phyloP scores from a whole-genome alignment of 257 asterid genomes.

The Paraleonurus japonicus region DNA sequence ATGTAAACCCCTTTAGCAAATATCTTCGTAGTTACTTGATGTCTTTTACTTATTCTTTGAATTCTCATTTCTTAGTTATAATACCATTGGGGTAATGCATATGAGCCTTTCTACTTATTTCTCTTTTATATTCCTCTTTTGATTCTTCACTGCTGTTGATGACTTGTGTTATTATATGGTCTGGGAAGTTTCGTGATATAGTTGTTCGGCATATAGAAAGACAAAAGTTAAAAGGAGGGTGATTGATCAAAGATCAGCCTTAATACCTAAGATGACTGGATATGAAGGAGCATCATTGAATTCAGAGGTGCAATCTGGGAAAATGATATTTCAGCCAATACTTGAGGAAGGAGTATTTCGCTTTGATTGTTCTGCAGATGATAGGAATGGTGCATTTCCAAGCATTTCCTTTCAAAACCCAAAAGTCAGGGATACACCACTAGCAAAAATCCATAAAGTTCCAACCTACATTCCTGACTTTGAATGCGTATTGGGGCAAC shows the following conservation, averaged over 20 bases:
- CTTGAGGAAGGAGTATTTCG: conserved; percentile 89
- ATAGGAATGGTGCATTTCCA: conserved; percentile 71
- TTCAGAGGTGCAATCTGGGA: conserved; percentile 46
- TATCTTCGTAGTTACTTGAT: background rate
- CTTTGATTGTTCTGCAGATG: conserved; percentile 84
- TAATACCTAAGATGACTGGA: conserved; percentile 55
- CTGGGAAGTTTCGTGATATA: conserved; percentile 24
- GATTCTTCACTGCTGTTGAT: conserved; percentile 9
- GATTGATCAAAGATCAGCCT: conserved; percentile 30
- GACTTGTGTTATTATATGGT: conserved; percentile 16
- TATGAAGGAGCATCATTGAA: conserved; percentile 32
- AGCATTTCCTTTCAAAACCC: conserved; percentile 68
- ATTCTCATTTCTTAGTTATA: background rate
- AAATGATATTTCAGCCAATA: conserved; percentile 82
- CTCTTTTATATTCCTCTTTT: background rate
- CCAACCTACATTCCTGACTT: conserved; percentile 71
- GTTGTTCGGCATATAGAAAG: conserved; percentile 35
- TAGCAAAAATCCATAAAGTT: conserved; percentile 32
- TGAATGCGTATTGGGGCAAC: conserved; percentile 62
- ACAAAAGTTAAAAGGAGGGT: conserved; percentile 32
- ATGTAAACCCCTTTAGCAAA: background rate
- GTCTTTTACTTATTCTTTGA: background rate
- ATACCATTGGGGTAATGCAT: background rate
- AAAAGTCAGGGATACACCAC: conserved; percentile 69
- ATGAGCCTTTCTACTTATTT: background rate